Conservation (phyloP, 441 rosid genomes). For the Metrosideros polymorpha region DNA sequence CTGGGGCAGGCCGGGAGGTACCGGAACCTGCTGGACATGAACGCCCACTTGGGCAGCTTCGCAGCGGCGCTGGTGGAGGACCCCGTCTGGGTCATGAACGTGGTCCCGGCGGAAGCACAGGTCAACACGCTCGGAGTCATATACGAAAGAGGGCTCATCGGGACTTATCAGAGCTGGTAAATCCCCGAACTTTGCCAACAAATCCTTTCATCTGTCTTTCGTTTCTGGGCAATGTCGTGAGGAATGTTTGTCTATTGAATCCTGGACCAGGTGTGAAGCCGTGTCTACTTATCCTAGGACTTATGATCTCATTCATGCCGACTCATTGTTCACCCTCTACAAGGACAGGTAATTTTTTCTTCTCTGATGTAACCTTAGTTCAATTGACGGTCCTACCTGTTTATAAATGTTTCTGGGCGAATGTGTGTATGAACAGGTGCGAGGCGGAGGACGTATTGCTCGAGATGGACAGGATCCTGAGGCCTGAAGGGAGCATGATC, state of each 20-base stretch:
- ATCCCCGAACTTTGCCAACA: not conserved
- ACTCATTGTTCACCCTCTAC: slow-evolving; percentile 36
- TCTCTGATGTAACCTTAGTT: not conserved
- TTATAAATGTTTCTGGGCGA: not conserved
- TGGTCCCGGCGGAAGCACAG: slow-evolving; percentile 51
- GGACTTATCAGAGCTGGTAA: slow-evolving; percentile 80
- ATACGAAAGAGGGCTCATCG: slow-evolving; percentile 80
- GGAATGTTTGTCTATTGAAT: not conserved
- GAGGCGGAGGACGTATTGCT: slow-evolving; percentile 39
- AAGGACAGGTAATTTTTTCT: not conserved
- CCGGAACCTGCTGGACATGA: slow-evolving; percentile 73
- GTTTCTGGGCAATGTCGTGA: not conserved
- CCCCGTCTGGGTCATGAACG: slow-evolving; percentile 89
- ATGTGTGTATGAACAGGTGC: slow-evolving; percentile 21
- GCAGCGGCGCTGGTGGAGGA: slow-evolving; percentile 59
- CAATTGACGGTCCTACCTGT: not conserved
- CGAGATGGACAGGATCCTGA: slow-evolving; percentile 59
- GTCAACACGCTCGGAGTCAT: slow-evolving; percentile 65
- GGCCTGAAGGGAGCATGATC: slow-evolving; percentile 60
- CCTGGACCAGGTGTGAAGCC: slow-evolving; percentile 69
- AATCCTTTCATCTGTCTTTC: not conserved
- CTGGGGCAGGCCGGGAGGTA: slow-evolving; percentile 53
- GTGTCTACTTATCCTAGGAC: slow-evolving; percentile 93
- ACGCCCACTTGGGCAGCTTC: slow-evolving; percentile 68
- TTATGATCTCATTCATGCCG: slow-evolving; percentile 72